Base-by-base conservation (phyloP, 2,329 filamentous ascomycete genomes). In the Xylaria sp. region DNA sequence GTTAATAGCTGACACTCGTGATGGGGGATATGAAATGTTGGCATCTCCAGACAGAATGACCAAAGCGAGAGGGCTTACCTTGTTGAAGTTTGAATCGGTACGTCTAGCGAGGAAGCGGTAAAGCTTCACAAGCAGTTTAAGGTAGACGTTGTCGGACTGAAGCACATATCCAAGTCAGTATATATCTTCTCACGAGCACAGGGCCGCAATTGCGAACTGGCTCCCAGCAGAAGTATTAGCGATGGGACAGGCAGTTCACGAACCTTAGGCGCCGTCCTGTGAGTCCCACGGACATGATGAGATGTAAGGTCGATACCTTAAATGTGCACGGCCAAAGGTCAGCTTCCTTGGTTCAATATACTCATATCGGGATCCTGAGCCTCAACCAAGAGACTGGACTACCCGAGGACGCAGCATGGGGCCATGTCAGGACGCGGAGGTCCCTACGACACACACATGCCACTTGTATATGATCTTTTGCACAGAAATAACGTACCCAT, bases 31-130 rank as follows among this genome's bases (percentile, higher is more conserved):
- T 12, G 27, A 18, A 35, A 23, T n/a, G 16, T 58, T 13, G 23
- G 35, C 13, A 47, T 53, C 54, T 29, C 18, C 1, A 2, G 21
- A 16, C 51, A 8, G 13, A 35, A 40, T 13, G 1, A 16, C n/a
- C 13, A 47, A 9, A 25, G 48, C 18, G 25, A 55, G 16, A 61
- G 4, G n/a, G 57, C 69, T 42, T 64, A 71, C 69, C 89, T 97
- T 97, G 92, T 99, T 99, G 93, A 99, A 99, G 86, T 89, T 90
- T 75, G 93, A 90, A 84, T 98, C 96, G 82, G 96, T 99, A 82
- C 96, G 94, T 86, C 94, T 67, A 93, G 93, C 91, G 84, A 97
- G 87, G 90, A 97, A 97, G 88, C 93, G 92, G 89, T 97, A 97
- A 65, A 97, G 92, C 92, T 98, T 98, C 85, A 98, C 94, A 42